Base-by-base conservation (phyloP, 2,329 filamentous ascomycete species). In the Ophiognomonia clavigignenti-juglandacearum region DNA sequence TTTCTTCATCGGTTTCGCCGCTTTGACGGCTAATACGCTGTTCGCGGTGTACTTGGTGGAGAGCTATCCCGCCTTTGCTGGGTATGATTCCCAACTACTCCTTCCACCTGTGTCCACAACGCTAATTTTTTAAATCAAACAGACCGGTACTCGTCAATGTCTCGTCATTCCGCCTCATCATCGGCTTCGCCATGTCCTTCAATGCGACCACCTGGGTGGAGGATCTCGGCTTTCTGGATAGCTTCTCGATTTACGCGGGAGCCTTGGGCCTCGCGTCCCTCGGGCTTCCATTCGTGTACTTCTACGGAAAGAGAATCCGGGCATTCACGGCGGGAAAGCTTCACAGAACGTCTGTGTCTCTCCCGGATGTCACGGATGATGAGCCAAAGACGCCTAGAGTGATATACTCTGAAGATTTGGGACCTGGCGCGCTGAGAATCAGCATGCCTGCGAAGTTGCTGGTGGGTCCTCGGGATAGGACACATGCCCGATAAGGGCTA, bases 41-140 rank as follows among this genome's bases (percentile, higher is more conserved):
- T 47, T 59, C 43, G 54, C 55, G 40, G 51, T 57, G 8, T 60
- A 56, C 41, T 34, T 60, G 16, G 55, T 59, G 27, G 58, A 60
- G 54, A 53, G 53, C 14, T 59, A 60, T 44, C 57, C 57, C 11
- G 49, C 50, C 39, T 55, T 50, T 43, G 55, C 57, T 6, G 57
- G 57, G 52, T 57, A 8, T 45, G 53, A 49, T 22, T 26, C 6
- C 16, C 4, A 11, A 34, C 10, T 3, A 8, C 14, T 13, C 18
- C 7, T 11, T 13, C 3, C 13, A 2, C 24, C 6, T 18, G 9
- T 19, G 22, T 18, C 26, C 37, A 39, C 18, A 48, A 23, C 37
- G 4, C 7, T 34, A 4, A 14, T 3, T n/a, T 34, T 26, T 16
- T 3, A 11, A 22, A 13, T 35, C n/a, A 10, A 18, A 39, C n/a